Conservation (phyloP, 768 basidiomycete species). For the Suillus variegatus region DNA sequence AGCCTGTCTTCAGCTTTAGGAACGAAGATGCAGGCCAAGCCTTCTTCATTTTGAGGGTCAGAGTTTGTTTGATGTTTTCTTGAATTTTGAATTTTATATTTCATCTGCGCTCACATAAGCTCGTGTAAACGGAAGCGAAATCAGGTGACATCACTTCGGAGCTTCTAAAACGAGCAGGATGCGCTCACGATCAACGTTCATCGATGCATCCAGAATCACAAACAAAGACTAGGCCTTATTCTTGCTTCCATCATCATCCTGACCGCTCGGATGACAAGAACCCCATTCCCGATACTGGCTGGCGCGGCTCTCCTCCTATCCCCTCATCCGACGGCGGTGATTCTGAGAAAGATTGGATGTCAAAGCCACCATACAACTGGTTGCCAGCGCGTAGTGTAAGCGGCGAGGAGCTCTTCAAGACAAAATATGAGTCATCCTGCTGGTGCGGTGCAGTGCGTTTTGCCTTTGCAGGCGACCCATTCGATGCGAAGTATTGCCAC, state of each 20-base stretch:
- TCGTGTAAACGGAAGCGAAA: background rate
- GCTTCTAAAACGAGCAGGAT: background rate
- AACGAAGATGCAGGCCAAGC: constrained; percentile 60
- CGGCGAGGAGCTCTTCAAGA: constrained; percentile 8
- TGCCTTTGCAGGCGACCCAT: constrained; percentile 32
- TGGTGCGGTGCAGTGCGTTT: constrained; percentile 34
- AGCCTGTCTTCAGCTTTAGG: constrained; percentile 65
- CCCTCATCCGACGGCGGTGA: constrained; percentile 20
- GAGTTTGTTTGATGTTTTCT: background rate
- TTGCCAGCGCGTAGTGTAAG: constrained; percentile 18
- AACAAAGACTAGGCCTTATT: background rate
- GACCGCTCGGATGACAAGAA: background rate
- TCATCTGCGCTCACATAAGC: too few relatives aligned
- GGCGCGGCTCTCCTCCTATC: constrained; percentile 3
- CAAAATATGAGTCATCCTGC: constrained; percentile 22
- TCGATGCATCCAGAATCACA: background rate
- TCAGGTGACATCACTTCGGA: constrained; percentile 8
- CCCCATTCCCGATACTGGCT: constrained; percentile 8
- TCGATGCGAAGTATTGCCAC: constrained; percentile 37
- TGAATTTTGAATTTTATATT: background rate
- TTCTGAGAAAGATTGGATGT: constrained; percentile 27
- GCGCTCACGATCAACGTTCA: background rate
- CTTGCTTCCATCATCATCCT: too few relatives aligned
- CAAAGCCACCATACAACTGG: constrained; percentile 34
- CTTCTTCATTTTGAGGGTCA: constrained; percentile 27